Percentiles rank a stretch among this genome's conserved stretches.
Evolutionary conservation across 441 rosid genomes (phyloP).

Genomic region (Gossypium lobatum): DNA sequence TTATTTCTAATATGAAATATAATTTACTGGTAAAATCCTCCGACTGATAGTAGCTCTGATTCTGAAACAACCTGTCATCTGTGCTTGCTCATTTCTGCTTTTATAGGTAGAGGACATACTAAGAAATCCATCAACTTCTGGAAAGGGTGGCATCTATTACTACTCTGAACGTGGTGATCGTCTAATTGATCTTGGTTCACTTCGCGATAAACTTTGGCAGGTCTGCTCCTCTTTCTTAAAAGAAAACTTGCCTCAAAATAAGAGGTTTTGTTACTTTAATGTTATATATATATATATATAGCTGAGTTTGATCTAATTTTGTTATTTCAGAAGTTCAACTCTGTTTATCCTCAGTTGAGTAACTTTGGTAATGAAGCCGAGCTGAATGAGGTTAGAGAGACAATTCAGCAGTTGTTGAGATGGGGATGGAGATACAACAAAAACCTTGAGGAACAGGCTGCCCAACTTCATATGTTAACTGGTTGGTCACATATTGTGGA

Average conservation of each 20-base stretch:
- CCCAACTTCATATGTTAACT: conserved; percentile 96
- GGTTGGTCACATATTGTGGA: conserved; percentile 96
- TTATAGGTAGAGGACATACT: conserved; percentile 81
- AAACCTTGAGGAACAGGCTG: conserved; percentile 98
- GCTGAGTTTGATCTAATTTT: conserved; percentile 14
- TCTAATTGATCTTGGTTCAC: conserved; percentile 74
- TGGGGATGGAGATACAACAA: conserved; percentile 98
- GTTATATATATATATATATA: not conserved
- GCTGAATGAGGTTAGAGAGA: conserved; percentile 72
- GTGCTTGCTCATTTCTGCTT: conserved; percentile 16
- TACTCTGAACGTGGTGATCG: conserved; percentile 96
- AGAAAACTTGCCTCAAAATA: not conserved
- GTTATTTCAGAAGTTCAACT: conserved; percentile 56
- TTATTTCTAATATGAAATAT: conserved; percentile 58
- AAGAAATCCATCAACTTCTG: conserved; percentile 61
- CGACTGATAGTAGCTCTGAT: not conserved
- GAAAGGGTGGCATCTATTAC: conserved; percentile 74
- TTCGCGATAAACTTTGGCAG: conserved; percentile 86
- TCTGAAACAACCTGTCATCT: not conserved
- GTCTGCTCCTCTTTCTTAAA: conserved; percentile 30
- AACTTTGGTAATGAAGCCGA: conserved; percentile 61
- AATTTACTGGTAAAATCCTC: conserved; percentile 57
- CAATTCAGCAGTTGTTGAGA: conserved; percentile 77
- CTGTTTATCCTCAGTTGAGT: conserved; percentile 59
- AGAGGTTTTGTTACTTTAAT: conserved; percentile 14